Percentiles rank a stretch among this genome's conserved stretches.
Conservation (phyloP, 495 filamentous ascomycete species). For the Tuber borchii region DNA sequence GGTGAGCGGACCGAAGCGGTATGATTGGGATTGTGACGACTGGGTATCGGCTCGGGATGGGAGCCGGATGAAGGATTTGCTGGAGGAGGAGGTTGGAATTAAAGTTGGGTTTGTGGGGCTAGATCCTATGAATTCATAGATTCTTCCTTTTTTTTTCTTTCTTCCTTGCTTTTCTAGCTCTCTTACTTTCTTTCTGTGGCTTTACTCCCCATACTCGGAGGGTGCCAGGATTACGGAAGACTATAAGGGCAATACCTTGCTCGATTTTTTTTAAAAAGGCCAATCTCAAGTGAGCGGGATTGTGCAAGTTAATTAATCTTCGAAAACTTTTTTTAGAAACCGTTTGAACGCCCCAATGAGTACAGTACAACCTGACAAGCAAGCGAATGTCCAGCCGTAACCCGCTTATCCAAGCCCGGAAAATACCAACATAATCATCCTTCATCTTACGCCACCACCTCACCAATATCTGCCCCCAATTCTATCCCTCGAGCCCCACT, state of each 20-base stretch:
- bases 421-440: neutral
- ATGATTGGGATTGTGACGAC: slow-evolving; percentile 68
- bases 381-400: neutral
- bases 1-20: slow-evolving; percentile 84
- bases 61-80: slow-evolving; percentile 60
- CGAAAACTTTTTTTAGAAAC: neutral
- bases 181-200: neutral
- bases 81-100: slow-evolving; percentile 63
- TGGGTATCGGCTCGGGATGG: slow-evolving; percentile 88
- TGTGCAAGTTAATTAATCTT: neutral
- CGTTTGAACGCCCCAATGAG: neutral
- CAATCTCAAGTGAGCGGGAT: neutral
- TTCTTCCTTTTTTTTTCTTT: neutral
- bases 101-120: slow-evolving; percentile 26
- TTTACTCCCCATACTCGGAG: neutral
- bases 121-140: neutral
- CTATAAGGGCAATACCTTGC: neutral
- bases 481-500: neutral
- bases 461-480: neutral
- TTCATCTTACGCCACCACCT: neutral
- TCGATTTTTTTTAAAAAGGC: neutral
- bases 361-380: neutral
- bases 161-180: neutral
- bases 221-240: neutral
- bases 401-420: neutral